Base-by-base conservation (phyloP, 768 basidiomycete species). In the Kwoniella pini region DNA sequence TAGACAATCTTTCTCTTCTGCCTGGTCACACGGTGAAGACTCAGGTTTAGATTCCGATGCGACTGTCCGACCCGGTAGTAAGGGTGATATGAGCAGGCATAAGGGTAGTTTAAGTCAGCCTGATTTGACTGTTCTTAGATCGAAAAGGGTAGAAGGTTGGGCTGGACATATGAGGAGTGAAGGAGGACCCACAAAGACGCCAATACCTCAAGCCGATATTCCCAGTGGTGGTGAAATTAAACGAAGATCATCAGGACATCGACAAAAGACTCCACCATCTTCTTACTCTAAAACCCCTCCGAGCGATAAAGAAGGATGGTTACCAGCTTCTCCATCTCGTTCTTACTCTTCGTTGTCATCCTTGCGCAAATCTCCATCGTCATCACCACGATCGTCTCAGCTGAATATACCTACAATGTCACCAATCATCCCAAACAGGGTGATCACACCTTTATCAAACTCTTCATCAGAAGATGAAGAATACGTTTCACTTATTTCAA, bases 71-170 rank as follows among this genome's bases (percentile, higher is more conserved):
- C 58, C 58, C 7, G 40, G 40, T 19, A 30, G 19, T 6, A 33
- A n/a, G 12, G 39, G 39, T 7, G 27, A 15, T 7, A 12, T 21
- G 24, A 33, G 21, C 6, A 40, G 42, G 27, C 24, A 27, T 39
- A 59, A 50, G 31, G 49, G 52, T 24, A 61, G 52, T 49, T 28
- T 61, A 10, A 61, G 59, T 49, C 59, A 61, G 24, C 59, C 59
- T 22, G 59, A 61, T 54, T 33, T 61, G 52, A 53, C 51, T 15
- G 59, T 26, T 7, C 24, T 61, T n/a, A 45, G 59, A 26, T 52
- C 48, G 19, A 53, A 42, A 26, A 33, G 59, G 45, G 45, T 61
- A 2, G 59, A 61, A 54, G 59, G 59, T 11, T 61, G 59, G 59
- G 44, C 59, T 17, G 59, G 48, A 26, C 19, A 39, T 50, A 10